A percentile compares a stretch with the other conserved stretches of the same genome.
These are phyloP conservation scores for Solanum acaule DNA, from an alignment of 257 asterid genomes.

Conservation along the genomic window DNA sequence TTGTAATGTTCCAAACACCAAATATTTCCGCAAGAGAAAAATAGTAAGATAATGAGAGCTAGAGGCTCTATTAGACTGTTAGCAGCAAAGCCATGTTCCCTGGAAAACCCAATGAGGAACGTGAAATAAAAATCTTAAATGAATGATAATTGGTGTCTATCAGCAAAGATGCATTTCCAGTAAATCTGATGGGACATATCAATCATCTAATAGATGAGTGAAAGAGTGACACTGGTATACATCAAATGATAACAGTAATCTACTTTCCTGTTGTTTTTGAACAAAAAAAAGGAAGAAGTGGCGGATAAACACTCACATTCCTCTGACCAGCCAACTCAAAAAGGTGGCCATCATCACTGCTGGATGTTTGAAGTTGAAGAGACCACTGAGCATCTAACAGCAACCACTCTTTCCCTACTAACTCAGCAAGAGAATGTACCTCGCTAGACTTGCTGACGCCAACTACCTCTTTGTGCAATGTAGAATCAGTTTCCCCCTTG, in stretches of 20 bases:
- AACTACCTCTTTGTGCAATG: conserved; percentile 38
- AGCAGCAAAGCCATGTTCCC: not conserved
- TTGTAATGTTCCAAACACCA: not conserved
- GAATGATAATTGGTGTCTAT: not conserved
- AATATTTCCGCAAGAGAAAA: not conserved
- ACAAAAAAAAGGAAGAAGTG: not conserved
- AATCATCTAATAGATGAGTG: not conserved
- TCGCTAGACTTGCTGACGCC: conserved; percentile 48
- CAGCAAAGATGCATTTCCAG: not conserved
- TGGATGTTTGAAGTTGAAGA: conserved; percentile 35
- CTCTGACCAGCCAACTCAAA: conserved; percentile 66
- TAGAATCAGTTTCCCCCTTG: conserved; percentile 34
- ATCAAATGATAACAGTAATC: not conserved
- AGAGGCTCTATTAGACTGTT: not conserved
- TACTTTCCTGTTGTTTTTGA: not conserved
- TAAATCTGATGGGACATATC: not conserved
- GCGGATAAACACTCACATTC: conserved; percentile 38
- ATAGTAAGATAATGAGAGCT: not conserved
- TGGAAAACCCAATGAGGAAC: not conserved
- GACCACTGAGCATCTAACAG: conserved; percentile 68
- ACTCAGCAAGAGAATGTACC: conserved; percentile 54
- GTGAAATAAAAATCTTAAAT: not conserved
- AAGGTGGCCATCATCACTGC: conserved; percentile 51
- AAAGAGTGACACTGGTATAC: not conserved
- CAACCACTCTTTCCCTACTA: conserved; percentile 53